Percentiles rank a stretch among this genome's conserved stretches.
Conservation (phyloP, 2,329 filamentous ascomycete genomes). For the Neonectria punicea region DNA sequence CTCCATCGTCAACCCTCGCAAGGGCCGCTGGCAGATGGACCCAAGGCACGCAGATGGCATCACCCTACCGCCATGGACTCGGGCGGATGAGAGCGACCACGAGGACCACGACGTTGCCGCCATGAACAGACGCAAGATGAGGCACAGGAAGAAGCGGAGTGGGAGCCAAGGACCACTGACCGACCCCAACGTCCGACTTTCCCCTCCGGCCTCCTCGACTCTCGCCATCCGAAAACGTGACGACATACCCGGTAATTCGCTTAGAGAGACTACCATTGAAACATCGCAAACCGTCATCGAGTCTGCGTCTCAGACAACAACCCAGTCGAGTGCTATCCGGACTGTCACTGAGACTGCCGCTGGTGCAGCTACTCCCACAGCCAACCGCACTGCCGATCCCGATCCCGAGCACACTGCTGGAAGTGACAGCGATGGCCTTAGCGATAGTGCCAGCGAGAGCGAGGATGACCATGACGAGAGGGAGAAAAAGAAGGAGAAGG, state of each 20-base stretch:
- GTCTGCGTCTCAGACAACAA: neutral
- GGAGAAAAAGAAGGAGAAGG: conserved; percentile 21
- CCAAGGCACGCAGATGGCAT: conserved; percentile 30
- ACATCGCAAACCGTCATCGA: neutral
- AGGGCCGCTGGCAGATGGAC: conserved; percentile 34
- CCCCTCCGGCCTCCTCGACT: conserved; percentile 2
- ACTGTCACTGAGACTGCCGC: neutral
- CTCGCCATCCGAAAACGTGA: conserved; percentile 6
- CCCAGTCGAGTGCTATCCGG: neutral
- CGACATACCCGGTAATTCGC: conserved; percentile 17
- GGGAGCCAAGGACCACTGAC: conserved; percentile 10
- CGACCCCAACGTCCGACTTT: conserved; percentile 20
- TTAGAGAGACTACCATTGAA: conserved; percentile 12
- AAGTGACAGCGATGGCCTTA: conserved; percentile 24
- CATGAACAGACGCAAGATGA: conserved; percentile 28
- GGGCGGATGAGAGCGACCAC: conserved; percentile 38
- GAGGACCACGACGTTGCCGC: conserved; percentile 33
- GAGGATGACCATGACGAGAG: conserved; percentile 16
- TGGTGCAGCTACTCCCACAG: neutral
- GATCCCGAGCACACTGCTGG: conserved; percentile 2
- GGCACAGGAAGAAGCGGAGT: conserved; percentile 21
- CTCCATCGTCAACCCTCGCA: conserved; percentile 20
- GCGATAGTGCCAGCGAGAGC: conserved; percentile 7
- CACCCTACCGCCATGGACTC: conserved; percentile 42
- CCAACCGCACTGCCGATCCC: neutral